Percentiles rank a stretch among this genome's conserved stretches.
phyloP scores from a whole-genome alignment of 345 rosid genomes.

The Noccaea caerulescens region DNA sequence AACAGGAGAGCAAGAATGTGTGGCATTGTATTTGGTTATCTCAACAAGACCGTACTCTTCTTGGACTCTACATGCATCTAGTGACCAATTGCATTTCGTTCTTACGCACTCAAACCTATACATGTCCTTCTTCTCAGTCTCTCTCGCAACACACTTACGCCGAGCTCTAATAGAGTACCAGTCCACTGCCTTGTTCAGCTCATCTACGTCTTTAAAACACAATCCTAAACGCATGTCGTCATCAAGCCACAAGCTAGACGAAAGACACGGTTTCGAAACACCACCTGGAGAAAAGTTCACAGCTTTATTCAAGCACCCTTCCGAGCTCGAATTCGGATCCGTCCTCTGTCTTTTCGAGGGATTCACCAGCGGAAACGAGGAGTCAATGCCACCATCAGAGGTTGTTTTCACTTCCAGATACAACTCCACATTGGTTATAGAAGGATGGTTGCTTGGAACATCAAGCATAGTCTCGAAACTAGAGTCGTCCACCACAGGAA shows the following conservation, averaged over 20 bases:
- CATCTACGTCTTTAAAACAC: neutral
- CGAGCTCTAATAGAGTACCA: conserved; percentile 2
- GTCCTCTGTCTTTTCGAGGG: too few relatives aligned
- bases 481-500: conserved; percentile 33
- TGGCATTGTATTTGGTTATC: neutral
- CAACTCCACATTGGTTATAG: neutral
- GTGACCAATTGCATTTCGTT: neutral
- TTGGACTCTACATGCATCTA: neutral
- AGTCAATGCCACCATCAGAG: neutral
- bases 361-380: neutral
- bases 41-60: neutral
- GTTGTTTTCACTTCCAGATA: conserved; percentile 26
- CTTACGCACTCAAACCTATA: neutral
- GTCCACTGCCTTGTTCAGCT: conserved; percentile 15
- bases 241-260: conserved; percentile 14
- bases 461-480: conserved; percentile 30
- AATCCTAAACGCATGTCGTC: conserved; percentile 23
- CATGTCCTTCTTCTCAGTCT: neutral
- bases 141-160: neutral
- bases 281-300: too few relatives aligned
- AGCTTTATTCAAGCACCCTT: too few relatives aligned
- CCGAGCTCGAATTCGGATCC: too few relatives aligned
- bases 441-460: conserved; percentile 18
- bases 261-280: neutral
- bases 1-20: neutral